phyloP scores from a whole-genome alignment of 2,329 filamentous ascomycete genomes.

The Tolypocladium guangdongense region DNA sequence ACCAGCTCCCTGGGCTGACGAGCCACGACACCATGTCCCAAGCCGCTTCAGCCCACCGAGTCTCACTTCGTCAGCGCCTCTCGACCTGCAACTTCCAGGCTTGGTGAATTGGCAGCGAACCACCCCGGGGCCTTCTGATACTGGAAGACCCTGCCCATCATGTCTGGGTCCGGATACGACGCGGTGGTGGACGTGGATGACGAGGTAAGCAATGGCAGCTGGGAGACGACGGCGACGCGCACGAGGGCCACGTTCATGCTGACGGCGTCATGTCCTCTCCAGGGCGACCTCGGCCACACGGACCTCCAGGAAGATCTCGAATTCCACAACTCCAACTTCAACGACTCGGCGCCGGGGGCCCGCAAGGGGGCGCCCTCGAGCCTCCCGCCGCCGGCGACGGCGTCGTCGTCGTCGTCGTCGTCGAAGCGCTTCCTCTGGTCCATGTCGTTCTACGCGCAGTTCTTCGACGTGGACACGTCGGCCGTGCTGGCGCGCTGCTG shows the following conservation, averaged over 20 bases:
- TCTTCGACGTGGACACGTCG: slow-evolving; percentile 95
- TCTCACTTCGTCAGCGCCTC: not conserved
- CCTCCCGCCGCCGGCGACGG: slow-evolving; percentile 47
- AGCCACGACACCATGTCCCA: slow-evolving; percentile 22
- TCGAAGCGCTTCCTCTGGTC: slow-evolving; percentile 88
- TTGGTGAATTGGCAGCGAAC: not conserved
- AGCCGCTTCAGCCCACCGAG: slow-evolving; percentile 5
- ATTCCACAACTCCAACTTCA: slow-evolving; percentile 90
- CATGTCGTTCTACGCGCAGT: slow-evolving; percentile 88
- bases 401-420: slow-evolving; percentile 29
- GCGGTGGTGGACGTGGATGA: slow-evolving; percentile 96
- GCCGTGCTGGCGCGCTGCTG: slow-evolving; percentile 81
- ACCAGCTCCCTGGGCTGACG: not conserved
- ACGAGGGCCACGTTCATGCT: too few species aligned
- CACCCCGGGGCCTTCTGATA: not conserved
- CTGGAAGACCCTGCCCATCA: slow-evolving; percentile 23
- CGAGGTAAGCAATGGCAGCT: slow-evolving; percentile 47
- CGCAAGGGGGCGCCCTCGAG: slow-evolving; percentile 38
- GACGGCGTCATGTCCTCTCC: slow-evolving; percentile 4
- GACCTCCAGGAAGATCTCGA: slow-evolving; percentile 98
- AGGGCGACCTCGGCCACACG: slow-evolving; percentile 96
- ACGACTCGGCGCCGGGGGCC: slow-evolving; percentile 40
- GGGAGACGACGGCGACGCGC: not conserved
- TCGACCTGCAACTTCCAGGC: not conserved
- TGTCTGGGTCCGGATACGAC: slow-evolving; percentile 86